phyloP scores from a whole-genome alignment of 345 rosid genomes.

The Eucalyptus marginata region DNA sequence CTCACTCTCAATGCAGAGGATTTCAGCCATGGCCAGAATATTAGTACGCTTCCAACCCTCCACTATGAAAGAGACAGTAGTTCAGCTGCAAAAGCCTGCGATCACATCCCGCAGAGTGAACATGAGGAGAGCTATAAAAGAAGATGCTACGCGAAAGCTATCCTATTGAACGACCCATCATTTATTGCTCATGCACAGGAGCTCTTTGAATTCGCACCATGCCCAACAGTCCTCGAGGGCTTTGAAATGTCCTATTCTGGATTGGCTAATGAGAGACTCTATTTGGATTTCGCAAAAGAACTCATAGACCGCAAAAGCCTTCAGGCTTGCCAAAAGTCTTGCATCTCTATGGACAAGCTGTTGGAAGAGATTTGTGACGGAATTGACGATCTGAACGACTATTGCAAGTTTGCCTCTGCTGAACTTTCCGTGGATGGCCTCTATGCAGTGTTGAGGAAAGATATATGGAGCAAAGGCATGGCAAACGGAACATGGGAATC shows the following conservation, averaged over 20 bases:
- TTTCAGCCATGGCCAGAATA: not conserved
- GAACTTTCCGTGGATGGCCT: constrained; percentile 18
- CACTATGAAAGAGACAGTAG: not conserved
- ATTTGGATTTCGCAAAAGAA: constrained; percentile 59
- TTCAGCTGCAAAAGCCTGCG: not conserved
- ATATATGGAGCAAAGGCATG: constrained; percentile 34
- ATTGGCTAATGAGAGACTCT: constrained; percentile 20
- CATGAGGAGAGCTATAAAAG: constrained; percentile 1
- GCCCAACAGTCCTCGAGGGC: not conserved
- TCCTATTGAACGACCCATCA: constrained; percentile 30
- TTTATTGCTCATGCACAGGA: constrained; percentile 39
- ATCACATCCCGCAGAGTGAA: not conserved
- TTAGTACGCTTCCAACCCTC: not conserved
- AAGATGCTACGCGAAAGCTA: constrained; percentile 11
- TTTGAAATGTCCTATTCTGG: not conserved
- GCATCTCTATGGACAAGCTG: constrained; percentile 33
- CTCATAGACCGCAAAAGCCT: constrained; percentile 34
- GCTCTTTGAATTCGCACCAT: constrained; percentile 27
- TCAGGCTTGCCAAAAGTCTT: constrained; percentile 11
- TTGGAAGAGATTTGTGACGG: constrained; percentile 44
- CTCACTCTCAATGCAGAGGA: not conserved
- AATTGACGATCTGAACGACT: constrained; percentile 29
- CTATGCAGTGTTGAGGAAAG: constrained; percentile 36
- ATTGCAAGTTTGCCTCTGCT: constrained; percentile 7
- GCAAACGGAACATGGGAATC: constrained; percentile 55